Conservation (phyloP, 768 basidiomycete genomes). For the Suillus clintonianus region DNA sequence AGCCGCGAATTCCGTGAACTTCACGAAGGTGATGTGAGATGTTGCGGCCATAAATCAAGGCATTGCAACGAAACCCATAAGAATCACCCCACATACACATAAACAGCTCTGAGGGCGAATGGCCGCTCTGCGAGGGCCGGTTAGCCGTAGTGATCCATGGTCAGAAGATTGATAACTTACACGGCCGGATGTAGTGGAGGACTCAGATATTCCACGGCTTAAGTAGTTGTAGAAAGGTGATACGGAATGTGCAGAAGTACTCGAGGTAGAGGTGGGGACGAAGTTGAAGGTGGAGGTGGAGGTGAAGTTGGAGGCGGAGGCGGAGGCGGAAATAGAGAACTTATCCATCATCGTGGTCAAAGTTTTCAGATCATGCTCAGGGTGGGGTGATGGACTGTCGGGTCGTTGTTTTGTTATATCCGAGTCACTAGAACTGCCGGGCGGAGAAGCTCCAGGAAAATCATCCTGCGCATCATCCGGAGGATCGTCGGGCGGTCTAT, state of each 20-base stretch:
- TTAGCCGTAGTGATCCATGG: not conserved
- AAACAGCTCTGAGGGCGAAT: not conserved
- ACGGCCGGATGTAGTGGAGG: not conserved
- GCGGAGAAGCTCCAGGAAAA: too few relatives aligned
- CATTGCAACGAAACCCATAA: too few relatives aligned
- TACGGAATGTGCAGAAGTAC: not conserved
- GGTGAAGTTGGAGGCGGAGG: too few relatives aligned
- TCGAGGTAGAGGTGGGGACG: too few relatives aligned
- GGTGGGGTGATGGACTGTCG: not conserved
- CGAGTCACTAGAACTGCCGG: not conserved
- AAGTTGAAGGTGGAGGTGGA: too few relatives aligned
- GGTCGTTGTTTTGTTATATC: not conserved
- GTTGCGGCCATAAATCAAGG: too few relatives aligned
- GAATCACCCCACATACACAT: not conserved
- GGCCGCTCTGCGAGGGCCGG: not conserved
- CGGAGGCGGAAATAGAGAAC: too few relatives aligned
- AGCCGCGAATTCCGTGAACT: too few relatives aligned
- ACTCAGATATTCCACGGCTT: too few relatives aligned
- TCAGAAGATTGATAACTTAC: not conserved
- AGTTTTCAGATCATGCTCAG: not conserved
- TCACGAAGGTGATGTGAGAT: too few relatives aligned
- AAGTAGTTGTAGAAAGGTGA: not conserved
- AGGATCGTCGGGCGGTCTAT: not conserved
- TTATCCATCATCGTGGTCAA: not conserved
- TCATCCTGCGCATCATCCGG: not conserved